These are phyloP conservation scores for Colletotrichum zoysiae DNA, from an alignment of 2,329 filamentous ascomycete species.

Conservation along the genomic window DNA sequence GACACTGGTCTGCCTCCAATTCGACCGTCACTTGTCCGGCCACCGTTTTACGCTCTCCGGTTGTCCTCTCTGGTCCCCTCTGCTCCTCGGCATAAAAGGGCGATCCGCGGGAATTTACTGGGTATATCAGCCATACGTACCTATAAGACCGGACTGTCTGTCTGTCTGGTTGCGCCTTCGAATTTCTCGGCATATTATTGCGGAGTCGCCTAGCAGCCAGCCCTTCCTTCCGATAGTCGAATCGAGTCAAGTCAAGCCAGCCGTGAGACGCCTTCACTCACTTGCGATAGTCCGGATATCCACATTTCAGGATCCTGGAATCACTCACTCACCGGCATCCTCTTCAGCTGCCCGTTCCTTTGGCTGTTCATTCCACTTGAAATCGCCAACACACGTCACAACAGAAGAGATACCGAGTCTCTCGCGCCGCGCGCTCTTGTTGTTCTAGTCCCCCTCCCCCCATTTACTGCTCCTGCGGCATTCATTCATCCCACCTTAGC, in stretches of 20 bases:
- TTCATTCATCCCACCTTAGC: constrained; percentile 27
- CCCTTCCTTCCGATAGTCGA: constrained; percentile 19
- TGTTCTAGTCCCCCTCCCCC: neutral
- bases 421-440: neutral
- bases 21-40: constrained; percentile 18
- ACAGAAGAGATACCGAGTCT: constrained; percentile 14
- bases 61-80: constrained; percentile 2
- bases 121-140: constrained; percentile 25
- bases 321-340: neutral
- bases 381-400: constrained; percentile 4
- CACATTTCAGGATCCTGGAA: constrained; percentile 8
- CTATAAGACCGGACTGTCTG: constrained; percentile 35
- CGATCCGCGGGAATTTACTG: constrained; percentile 19
- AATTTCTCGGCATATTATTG: constrained; percentile 23
- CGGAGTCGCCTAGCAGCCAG: constrained; percentile 23
- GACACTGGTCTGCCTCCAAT: constrained; percentile 32
- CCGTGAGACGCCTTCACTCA: constrained; percentile 17
- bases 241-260: constrained; percentile 6
- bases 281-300: constrained; percentile 24
- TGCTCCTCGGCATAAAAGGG: constrained; percentile 20
- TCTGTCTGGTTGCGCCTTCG: constrained; percentile 29
- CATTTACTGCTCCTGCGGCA: constrained; percentile 3
- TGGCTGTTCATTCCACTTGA: constrained; percentile 10
- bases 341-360: neutral
- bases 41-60: neutral